Evolutionary conservation across 768 basidiomycete species (phyloP), one percentile per base, ranked within the genome.

Genomic region (Termitomyces bulborhizus): DNA sequence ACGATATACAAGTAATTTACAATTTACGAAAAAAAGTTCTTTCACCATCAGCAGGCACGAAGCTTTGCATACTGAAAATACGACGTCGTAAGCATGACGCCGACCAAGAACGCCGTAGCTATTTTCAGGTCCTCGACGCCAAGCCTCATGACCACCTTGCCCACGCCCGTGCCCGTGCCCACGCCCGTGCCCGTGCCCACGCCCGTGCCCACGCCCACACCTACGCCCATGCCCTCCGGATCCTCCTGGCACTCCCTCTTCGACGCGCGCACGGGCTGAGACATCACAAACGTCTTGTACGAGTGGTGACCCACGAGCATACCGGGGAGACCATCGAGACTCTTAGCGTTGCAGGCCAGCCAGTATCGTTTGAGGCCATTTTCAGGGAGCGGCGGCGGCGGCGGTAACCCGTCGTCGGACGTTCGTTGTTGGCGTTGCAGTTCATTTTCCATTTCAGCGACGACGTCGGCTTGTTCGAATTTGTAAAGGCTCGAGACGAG

Each of bases 311-410:
- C 78, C 4, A 56, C 44, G 6, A 58, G 43, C 39, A 86, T 60
- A 0, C 71, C 83, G 0, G 81, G 78, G 6, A 86, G 72, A 8
- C 83, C 83, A 57, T 86, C 83, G 18, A 85, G 60, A 54, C 83
- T 84, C 36, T 60, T 65, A 6, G 68, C 37, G 59, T 88, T 88
- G 48, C 74, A 69, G 7, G 62, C 63, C 18, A 62, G 63, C 84
- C 84, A 86, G 70, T 82, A 86, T 3, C 71, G 63, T 61, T 74
- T 79, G 61, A 86, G 72, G 1, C 82, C 84, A 3, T 74, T 70
- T 6, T 43, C 41, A 18, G 63, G 61, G 6, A 48, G 57, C 4
- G 61, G 60, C 1, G 52, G 57, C 4, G 61, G 60, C 1, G 52
- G 44, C 16, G 21, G 21, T 21, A 21, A 21, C 21, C 21, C 21